Conservation (phyloP, 2,329 filamentous ascomycete species). For the Penicillium digitatum region DNA sequence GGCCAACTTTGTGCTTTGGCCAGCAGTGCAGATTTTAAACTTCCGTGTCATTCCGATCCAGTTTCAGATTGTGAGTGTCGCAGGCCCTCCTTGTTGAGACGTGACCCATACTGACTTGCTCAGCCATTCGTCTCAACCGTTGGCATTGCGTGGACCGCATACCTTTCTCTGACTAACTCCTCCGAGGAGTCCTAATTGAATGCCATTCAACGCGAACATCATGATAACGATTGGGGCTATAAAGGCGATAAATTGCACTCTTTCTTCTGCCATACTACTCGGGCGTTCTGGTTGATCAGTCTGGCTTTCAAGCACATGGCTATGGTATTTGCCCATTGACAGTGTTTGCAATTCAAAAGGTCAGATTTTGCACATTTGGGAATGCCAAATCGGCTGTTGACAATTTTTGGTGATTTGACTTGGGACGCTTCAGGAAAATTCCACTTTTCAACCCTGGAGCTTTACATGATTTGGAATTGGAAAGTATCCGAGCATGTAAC, state of each 20-base stretch:
- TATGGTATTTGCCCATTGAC: conserved; percentile 6
- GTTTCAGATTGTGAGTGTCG: conserved; percentile 79
- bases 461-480: neutral
- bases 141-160: conserved; percentile 96
- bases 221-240: conserved; percentile 16
- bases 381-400: neutral
- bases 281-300: conserved; percentile 17
- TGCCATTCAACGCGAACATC: conserved; percentile 5
- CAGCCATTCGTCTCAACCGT: conserved; percentile 94
- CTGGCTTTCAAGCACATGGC: conserved; percentile 16
- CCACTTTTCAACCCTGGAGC: neutral
- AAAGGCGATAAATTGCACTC: conserved; percentile 11
- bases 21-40: conserved; percentile 92
- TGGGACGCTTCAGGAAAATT: neutral
- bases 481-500: conserved; percentile 6
- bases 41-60: conserved; percentile 93
- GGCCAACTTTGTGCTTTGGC: conserved; percentile 94
- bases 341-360: conserved; percentile 18
- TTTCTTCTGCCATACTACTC: conserved; percentile 4
- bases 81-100: neutral
- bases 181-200: conserved; percentile 60
- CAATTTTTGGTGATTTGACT: conserved; percentile 3
- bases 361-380: conserved; percentile 9
- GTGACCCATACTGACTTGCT: conserved; percentile 5
- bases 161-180: conserved; percentile 86